phyloP scores from a whole-genome alignment of 176 grass and related monocot species.

The Oryza nivara region DNA sequence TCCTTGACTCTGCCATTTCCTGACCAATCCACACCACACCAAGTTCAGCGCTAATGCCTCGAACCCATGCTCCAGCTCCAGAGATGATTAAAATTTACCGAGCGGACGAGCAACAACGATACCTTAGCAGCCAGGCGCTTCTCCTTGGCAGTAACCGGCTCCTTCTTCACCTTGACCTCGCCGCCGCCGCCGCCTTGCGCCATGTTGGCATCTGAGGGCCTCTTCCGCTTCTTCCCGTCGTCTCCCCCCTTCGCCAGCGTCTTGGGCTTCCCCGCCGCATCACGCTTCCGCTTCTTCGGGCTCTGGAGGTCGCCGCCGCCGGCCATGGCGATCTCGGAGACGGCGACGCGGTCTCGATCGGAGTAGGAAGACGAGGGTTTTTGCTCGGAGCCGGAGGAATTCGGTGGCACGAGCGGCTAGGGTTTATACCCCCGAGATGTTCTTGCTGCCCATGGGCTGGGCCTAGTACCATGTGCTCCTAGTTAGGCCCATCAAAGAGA shows the following conservation, averaged over 20 bases:
- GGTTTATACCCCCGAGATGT: slow-evolving; percentile 17
- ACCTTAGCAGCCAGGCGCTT: slow-evolving; percentile 75
- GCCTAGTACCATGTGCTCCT: neutral
- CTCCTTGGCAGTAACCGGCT: slow-evolving; percentile 48
- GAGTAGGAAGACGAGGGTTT: neutral
- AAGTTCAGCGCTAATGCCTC: slow-evolving; percentile 19
- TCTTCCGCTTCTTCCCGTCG: slow-evolving; percentile 38
- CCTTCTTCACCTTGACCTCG: slow-evolving; percentile 27
- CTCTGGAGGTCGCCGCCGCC: slow-evolving; percentile 22
- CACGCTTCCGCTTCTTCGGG: slow-evolving; percentile 61
- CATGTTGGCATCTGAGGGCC: neutral
- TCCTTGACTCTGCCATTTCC: slow-evolving; percentile 77
- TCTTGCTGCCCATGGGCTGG: neutral
- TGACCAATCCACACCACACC: neutral
- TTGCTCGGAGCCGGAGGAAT: neutral
- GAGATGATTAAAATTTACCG: neutral
- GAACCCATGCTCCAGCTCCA: neutral
- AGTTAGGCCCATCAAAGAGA: neutral
- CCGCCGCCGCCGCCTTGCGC: neutral
- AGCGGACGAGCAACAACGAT: neutral
- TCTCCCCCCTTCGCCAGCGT: slow-evolving; percentile 1
- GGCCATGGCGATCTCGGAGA: slow-evolving; percentile 2
- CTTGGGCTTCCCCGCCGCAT: slow-evolving; percentile 27
- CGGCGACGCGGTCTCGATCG: no score
- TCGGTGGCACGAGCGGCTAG: neutral